Base-by-base conservation (phyloP, 2,329 filamentous ascomycete species). In the Juglanconis juglandina region DNA sequence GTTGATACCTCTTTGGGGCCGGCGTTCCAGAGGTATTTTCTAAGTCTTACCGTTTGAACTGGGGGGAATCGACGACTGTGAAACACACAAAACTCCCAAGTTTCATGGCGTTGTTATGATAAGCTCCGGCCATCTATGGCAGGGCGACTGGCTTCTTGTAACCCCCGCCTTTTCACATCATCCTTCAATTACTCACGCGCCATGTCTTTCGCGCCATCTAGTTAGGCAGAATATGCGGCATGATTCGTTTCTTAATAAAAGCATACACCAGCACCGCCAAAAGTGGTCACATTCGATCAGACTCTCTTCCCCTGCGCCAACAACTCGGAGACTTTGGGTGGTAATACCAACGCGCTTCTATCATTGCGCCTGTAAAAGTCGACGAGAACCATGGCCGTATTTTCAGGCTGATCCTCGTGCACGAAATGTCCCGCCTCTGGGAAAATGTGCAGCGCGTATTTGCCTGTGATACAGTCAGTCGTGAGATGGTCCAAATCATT, bases 341-440 rank as follows among this genome's bases (percentile, higher is more conserved):
- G 95, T 64, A 99, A 78, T 1, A 98, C 89, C 61, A 99, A 73
- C 10, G 88, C 84, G 68, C 86, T 92, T 63, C 93, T 83, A 75
- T 98, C 94, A 71, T 99, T 99, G 56, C 95, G 82, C 66, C 88
- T 89, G 70, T 95, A 94, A 71, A 99, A 98, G 71, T 99, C 95
- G 1, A 90, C 90, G 55, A 98, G 78, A 8, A 92, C 83, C 67
- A 89, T 81, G 0, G 95, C 95, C 48, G 90, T 96, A 79, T 94
- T 96, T 69, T 92, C 90, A 0, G 95, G 93, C 53, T 94, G 83
- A 72, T 99, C 95, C 73, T 99, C 95, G 66, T 99, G 95, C 59
- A 99, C 87, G 70, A 99, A 99, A 73, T 99, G 95, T 0, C 95
- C 95, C 1, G 95, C 92, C 71, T 96, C 91, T 0, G 95, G 93